Conservation (phyloP, 345 rosid genomes). For the Salix exigua region DNA sequence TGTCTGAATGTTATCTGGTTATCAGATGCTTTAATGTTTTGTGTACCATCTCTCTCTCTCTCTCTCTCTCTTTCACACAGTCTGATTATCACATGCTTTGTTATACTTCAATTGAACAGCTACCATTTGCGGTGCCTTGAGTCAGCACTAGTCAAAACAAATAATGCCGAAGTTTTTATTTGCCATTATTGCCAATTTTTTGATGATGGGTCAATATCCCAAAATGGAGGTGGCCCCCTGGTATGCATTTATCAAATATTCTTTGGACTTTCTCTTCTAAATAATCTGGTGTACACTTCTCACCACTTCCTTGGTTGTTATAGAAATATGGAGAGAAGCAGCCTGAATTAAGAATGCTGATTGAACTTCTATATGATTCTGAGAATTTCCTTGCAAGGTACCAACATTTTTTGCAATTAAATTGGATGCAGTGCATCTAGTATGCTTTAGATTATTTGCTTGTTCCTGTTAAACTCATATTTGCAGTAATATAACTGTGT, state of each 20-base stretch:
- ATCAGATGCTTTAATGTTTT: background rate
- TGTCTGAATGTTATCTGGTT: too few species aligned
- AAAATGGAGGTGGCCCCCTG: conserved; percentile 28
- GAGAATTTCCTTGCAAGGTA: conserved; percentile 48
- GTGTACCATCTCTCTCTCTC: background rate
- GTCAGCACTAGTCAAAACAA: conserved; percentile 15
- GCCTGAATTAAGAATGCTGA: conserved; percentile 36
- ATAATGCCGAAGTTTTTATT: conserved; percentile 22
- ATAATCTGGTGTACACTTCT: conserved; percentile 16
- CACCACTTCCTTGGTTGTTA: conserved; percentile 11
- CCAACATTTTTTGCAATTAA: background rate
- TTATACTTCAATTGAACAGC: conserved; percentile 38
- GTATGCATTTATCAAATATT: conserved; percentile 31
- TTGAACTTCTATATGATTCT: conserved; percentile 38
- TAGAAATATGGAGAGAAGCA: conserved; percentile 40
- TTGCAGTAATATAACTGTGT: too few species aligned
- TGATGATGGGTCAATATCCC: conserved; percentile 23
- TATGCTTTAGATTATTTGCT: background rate
- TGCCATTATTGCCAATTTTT: conserved; percentile 48
- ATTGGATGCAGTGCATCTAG: background rate
- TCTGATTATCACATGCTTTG: conserved; percentile 1
- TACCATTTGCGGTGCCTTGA: conserved; percentile 55
- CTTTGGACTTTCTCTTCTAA: background rate
- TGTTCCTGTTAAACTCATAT: background rate
- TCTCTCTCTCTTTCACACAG: background rate